Percentiles rank a stretch among this genome's conserved stretches.
phyloP scores from a whole-genome alignment of 495 filamentous ascomycete species.

The Penicillium pulvis region DNA sequence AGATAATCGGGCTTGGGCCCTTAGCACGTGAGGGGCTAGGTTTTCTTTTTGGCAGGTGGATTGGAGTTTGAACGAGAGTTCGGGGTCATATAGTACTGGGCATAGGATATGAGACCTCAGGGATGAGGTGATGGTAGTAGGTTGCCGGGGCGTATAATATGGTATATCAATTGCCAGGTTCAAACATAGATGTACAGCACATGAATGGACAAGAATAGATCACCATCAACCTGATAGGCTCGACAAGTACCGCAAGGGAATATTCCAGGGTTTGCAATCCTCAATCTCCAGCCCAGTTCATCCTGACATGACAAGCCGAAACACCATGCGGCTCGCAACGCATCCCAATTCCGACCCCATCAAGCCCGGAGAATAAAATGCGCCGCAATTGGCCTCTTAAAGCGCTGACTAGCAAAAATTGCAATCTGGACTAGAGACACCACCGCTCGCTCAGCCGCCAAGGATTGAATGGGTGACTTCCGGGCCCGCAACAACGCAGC shows the following conservation, averaged over 20 bases:
- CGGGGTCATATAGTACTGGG: neutral
- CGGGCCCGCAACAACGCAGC: neutral
- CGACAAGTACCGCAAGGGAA: no score
- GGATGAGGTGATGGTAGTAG: no score
- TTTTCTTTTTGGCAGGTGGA: neutral
- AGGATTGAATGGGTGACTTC: neutral
- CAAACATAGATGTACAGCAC: neutral
- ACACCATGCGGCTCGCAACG: constrained; percentile 19
- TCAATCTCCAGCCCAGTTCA: no score
- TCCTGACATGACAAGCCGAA: neutral
- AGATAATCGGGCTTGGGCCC: neutral
- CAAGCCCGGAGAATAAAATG: constrained; percentile 25
- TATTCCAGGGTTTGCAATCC: no score
- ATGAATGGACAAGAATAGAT: neutral
- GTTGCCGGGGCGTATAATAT: no score
- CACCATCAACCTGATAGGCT: neutral
- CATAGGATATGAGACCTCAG: neutral
- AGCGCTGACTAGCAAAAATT: constrained; percentile 37
- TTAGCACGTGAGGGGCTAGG: neutral
- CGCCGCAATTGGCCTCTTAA: constrained; percentile 35
- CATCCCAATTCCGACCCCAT: constrained; percentile 15
- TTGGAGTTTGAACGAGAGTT: neutral
- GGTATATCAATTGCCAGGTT: neutral
- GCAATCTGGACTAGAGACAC: constrained; percentile 55
- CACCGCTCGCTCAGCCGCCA: constrained; percentile 7